Evolutionary conservation across 2,329 filamentous ascomycete genomes (phyloP), one percentile per base, ranked within the genome.

Genomic region (Aaosphaeria arxii): DNA sequence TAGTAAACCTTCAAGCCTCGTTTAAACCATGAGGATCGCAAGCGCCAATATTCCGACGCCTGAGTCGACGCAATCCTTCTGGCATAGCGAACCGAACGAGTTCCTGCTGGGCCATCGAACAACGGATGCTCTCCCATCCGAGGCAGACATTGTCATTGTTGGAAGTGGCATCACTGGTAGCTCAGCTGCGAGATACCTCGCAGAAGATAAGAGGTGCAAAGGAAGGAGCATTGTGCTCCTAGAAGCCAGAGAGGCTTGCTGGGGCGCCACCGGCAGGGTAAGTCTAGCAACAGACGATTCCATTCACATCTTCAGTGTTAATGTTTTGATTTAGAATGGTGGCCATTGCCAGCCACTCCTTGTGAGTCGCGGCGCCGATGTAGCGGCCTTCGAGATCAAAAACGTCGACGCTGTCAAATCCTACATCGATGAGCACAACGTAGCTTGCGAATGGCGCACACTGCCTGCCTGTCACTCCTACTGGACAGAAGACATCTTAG

Each of bases 211-310:
- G 53, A 53, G 67, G 49, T 57, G 68, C 33, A 61, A 71, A 36
- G 73, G 76, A 5, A 71, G 77, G 49, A 75, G 71, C n/a, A 79
- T 91, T 6, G 75, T 91, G 5, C 79, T 91, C 74, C 75, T 92
- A 5, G 88, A 92, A 70, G 88, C 88, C 11, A 77, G 88, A 58
- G 88, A 91, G 73, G 87, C 85, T 4, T 91, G 88, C 62, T 91
- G 82, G 81, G 88, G 88, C 13, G 88, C 88, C n/a, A 92, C 88
- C 1, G 88, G 88, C n/a, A 74, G 88, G 62, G 86, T 88, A 62
- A 76, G 83, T 46, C 17, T 40, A 7, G 9, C 39, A 11, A 11
- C 9, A 36, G 33, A 36, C 13, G 13, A 9, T 36, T 36, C 33
- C 33, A 36, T 13, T 36, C 33, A 11, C 9, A 13, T 11, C 33